These are phyloP conservation scores for Cryptococcus amylolentus DNA, from an alignment of 1,284 basidiomycete species.

Conservation along the genomic window DNA sequence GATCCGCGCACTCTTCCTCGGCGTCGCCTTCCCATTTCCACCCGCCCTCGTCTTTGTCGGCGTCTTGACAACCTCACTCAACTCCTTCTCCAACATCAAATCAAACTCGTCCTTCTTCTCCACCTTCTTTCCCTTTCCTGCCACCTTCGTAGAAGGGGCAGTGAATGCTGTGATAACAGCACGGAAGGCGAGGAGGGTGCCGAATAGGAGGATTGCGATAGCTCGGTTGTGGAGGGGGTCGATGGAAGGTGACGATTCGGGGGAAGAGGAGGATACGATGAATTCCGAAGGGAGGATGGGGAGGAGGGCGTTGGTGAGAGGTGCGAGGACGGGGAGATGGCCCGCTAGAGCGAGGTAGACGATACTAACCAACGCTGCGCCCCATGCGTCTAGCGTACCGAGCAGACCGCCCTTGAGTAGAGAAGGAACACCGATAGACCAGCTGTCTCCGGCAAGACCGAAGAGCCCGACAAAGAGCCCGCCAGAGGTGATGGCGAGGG, in stretches of 20 bases:
- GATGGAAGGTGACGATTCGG: not conserved
- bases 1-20: slow-evolving; percentile 17
- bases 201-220: slow-evolving; percentile 29
- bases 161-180: slow-evolving; percentile 15
- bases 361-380: slow-evolving; percentile 20
- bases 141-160: slow-evolving; percentile 6
- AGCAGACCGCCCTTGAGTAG: slow-evolving; percentile 32
- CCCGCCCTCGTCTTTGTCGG: slow-evolving; percentile 9
- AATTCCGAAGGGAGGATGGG: slow-evolving; percentile 18
- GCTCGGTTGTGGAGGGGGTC: slow-evolving; percentile 24
- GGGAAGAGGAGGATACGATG: not conserved
- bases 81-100: slow-evolving; percentile 9
- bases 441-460: slow-evolving; percentile 25
- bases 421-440: slow-evolving; percentile 29
- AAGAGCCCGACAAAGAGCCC: slow-evolving; percentile 33
- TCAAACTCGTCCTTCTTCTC: slow-evolving; percentile 15
- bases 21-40: slow-evolving; percentile 9
- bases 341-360: slow-evolving; percentile 26
- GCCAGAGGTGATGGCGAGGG: slow-evolving; percentile 33
- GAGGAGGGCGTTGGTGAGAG: slow-evolving; percentile 11
- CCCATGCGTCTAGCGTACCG: slow-evolving; percentile 41
- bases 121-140: slow-evolving; percentile 11
- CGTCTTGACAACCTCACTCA: slow-evolving; percentile 15
- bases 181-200: slow-evolving; percentile 24
- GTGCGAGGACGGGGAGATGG: slow-evolving; percentile 9